Conservation (phyloP, 1,139 yeast genomes). For the Kodamaea suecica region DNA sequence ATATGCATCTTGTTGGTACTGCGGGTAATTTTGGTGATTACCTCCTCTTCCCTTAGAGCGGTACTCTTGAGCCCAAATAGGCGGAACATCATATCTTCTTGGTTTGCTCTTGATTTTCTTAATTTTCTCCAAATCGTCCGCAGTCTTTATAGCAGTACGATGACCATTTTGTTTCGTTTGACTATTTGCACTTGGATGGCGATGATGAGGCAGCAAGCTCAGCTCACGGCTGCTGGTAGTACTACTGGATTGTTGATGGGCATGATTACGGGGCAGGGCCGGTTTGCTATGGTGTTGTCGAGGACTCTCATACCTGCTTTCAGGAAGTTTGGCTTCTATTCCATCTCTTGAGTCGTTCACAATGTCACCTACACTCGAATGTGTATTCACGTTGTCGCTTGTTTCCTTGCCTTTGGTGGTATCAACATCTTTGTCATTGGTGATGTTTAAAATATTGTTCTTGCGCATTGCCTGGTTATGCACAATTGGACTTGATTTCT, state of each 20-base stretch:
- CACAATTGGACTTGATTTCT: slow-evolving; percentile 9
- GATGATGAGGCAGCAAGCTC: not conserved
- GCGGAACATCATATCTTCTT: slow-evolving; percentile 60
- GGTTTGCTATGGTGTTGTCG: too few species aligned
- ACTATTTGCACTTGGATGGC: not conserved
- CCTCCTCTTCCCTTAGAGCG: slow-evolving; percentile 29
- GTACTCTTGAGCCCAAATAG: slow-evolving; percentile 84
- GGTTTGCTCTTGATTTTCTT: slow-evolving; percentile 45
- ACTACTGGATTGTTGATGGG: too few species aligned
- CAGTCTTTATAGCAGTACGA: not conserved
- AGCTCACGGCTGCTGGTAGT: too few species aligned
- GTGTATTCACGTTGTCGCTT: slow-evolving; percentile 13
- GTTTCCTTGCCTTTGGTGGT: slow-evolving; percentile 33
- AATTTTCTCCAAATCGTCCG: slow-evolving; percentile 18
- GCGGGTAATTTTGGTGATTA: slow-evolving; percentile 9
- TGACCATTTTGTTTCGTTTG: not conserved
- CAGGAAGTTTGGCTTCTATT: too few species aligned
- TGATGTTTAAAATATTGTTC: slow-evolving; percentile 45
- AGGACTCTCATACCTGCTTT: too few species aligned
- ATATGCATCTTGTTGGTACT: slow-evolving; percentile 7
- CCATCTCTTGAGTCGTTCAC: not conserved
- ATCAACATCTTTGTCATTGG: slow-evolving; percentile 47
- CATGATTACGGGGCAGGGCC: too few species aligned
- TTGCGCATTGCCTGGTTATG: slow-evolving; percentile 20
- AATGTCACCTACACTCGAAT: not conserved